Evolutionary conservation across 2,329 filamentous ascomycete genomes (phyloP).

Genomic region (Canariomyces notabilis): DNA sequence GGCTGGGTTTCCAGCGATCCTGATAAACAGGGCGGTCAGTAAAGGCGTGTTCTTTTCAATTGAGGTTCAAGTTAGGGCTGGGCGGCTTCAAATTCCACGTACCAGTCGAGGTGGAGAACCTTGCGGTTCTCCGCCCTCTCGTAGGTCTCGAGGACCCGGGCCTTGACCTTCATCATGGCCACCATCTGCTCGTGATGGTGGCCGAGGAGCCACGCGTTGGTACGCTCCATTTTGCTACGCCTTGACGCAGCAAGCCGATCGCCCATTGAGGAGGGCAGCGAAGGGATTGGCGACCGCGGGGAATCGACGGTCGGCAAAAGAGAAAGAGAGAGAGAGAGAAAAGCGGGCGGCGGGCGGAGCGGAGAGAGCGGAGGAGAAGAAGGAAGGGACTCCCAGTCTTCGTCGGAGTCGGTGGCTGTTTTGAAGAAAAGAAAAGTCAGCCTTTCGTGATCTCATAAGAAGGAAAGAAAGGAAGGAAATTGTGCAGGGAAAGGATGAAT

Average conservation of each 20-base stretch:
- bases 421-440: constrained; percentile 9
- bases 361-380: neutral
- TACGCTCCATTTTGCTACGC: constrained; percentile 12
- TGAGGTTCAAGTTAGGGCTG: too few species aligned
- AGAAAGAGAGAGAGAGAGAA: constrained; percentile 11
- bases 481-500: neutral
- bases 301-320: constrained; percentile 4
- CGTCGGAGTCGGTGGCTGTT: neutral
- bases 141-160: constrained; percentile 15
- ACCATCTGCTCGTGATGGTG: constrained; percentile 17
- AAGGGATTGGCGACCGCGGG: neutral
- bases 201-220: constrained; percentile 14
- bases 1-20: constrained; percentile 15
- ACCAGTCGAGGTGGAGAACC: constrained; percentile 22
- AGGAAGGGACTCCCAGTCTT: neutral
- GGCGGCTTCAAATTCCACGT: neutral
- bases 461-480: constrained; percentile 1
- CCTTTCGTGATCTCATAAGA: neutral
- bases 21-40: neutral
- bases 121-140: constrained; percentile 15
- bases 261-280: constrained; percentile 1
- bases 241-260: constrained; percentile 8
- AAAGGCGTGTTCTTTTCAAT: too few species aligned
- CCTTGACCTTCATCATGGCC: constrained; percentile 13
- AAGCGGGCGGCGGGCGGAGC: neutral